Base-by-base conservation (phyloP, 495 filamentous ascomycete species). In the Apodospora peruviana region DNA sequence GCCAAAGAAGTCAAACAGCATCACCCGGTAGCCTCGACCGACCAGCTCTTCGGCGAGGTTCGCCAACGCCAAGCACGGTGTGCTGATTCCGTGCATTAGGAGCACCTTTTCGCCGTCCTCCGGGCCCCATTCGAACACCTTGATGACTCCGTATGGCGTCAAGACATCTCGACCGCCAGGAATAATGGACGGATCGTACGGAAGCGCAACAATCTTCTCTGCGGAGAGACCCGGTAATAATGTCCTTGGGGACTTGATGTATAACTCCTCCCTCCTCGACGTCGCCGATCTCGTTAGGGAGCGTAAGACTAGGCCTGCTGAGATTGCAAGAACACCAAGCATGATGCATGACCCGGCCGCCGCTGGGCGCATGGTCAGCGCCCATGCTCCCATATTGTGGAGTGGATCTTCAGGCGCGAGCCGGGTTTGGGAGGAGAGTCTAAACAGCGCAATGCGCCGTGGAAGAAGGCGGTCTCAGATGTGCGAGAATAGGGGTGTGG, bases 61-160 rank as follows among this genome's bases (percentile, higher is more conserved):
- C 12, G 77, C 81, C 14, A 90, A 69, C 2, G 85, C 70, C 40
- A 87, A 65, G 56, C 82, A 82, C 4, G 89, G 88, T 11, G 84
- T 94, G 45, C 82, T 84, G 59, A 91, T 88, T 19, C 89, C 88
- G 58, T 90, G 89, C 18, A 93, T 66, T 18, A 94, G 68, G 14
- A 94, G 57, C 2, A 91, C 85, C 55, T 86, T 91, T 17, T 75
- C 71, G 1, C 88, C 88, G 41, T 77, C 64, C 34, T 78, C 76
- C 5, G 87, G 86, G 14, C 89, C 89, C 80, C 82, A 91, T 74
- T 95, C 89, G 55, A 89, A 91, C 16, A 88, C 83, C 23, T 82
- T 68, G 42, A 90, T 81, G 12, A 63, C 76, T 7, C 89, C 88
- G 53, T 88, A 90, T 2, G 87, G 86, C 5, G 80, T 87, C 3